Evolutionary conservation across 228 moss, liverwort and hornwort species (phyloP), one percentile per base, ranked within the genome.

Genomic region (Sphagnum fallax): DNA sequence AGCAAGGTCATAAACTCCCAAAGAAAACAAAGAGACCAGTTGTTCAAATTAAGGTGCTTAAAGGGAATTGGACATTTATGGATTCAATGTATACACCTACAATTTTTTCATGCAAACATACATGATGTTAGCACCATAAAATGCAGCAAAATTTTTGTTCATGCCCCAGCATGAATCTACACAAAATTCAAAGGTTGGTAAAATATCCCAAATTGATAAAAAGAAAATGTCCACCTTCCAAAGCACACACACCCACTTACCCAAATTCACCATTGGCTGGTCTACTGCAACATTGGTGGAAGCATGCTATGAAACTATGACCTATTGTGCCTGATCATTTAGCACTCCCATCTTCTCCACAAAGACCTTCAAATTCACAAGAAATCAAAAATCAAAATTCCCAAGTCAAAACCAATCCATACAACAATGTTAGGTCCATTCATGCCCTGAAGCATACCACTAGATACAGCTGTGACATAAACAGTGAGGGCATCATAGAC

Each of bases 321-420:
- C 65, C 6, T 77, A 69, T 63, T 83, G 87, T 12, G 73, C 72
- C 12, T 68, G 52, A 60, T 64, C 64, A 72, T 90, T 87, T 47
- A 87, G 92, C 14, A 91, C 81, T 61, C 94, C 92, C 87, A 95
- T 90, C 73, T 95, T 95, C 81, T 95, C 94, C 73, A 95, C 94
- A 8, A 92, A 73, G 76, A 94, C 85, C 94, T 94, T 70, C 65
- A 71, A 69, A 71, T 9, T 49, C 5, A 67, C 5, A 10, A 65
- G 52, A 12, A 65, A 65, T 53, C 66, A 74, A 52, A 63, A 11
- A 50, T 47, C 32, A 32, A 32, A 10, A 75, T 63, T 10, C 10
- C 50, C 13, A 15, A 66, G 66, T 15, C 50, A 50, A 66, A n/a
- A 52, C n/a, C 49, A 49, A 52, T 50, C 61, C n/a, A 58, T 58